These are phyloP conservation scores for Termitomyces sp. DNA, from an alignment of 768 basidiomycete species.

Conservation along the genomic window DNA sequence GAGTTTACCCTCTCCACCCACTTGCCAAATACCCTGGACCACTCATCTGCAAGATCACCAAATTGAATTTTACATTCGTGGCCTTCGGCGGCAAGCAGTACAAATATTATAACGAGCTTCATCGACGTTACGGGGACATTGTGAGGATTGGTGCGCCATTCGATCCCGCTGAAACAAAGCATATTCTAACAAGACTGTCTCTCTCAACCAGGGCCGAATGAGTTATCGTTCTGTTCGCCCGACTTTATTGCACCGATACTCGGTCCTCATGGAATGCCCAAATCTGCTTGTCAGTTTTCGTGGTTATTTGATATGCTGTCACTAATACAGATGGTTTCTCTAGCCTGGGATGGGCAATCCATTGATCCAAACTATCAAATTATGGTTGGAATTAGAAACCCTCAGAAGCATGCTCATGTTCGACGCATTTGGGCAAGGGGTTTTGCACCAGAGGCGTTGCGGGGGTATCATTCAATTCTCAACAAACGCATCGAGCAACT, in stretches of 20 bases:
- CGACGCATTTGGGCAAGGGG: slow-evolving; percentile 38
- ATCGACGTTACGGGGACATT: slow-evolving; percentile 48
- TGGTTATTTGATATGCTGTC: too few relatives aligned
- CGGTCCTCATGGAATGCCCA: slow-evolving; percentile 36
- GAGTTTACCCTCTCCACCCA: slow-evolving; percentile 45
- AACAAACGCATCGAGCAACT: slow-evolving; percentile 19
- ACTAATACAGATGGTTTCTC: neutral
- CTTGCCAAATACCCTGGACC: slow-evolving; percentile 47
- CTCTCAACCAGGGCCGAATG: slow-evolving; percentile 37
- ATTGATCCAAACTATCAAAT: slow-evolving; percentile 12
- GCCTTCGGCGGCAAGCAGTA: slow-evolving; percentile 37
- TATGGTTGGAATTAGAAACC: slow-evolving; percentile 28
- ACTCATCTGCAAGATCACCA: slow-evolving; percentile 32
- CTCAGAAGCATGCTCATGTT: slow-evolving; percentile 27
- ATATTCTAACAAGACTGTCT: neutral
- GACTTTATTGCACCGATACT: slow-evolving; percentile 28
- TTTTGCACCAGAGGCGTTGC: slow-evolving; percentile 29
- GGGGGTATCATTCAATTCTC: slow-evolving; percentile 19
- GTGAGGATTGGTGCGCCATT: slow-evolving; percentile 45
- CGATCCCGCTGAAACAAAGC: neutral
- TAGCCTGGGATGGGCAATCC: slow-evolving; percentile 31
- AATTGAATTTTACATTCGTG: slow-evolving; percentile 28
- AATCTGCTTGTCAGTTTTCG: slow-evolving; percentile 23
- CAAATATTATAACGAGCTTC: slow-evolving; percentile 36
- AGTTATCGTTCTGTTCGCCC: slow-evolving; percentile 35